Conservation (phyloP, 2,329 filamentous ascomycete species). For the Metarhizium humberi region DNA sequence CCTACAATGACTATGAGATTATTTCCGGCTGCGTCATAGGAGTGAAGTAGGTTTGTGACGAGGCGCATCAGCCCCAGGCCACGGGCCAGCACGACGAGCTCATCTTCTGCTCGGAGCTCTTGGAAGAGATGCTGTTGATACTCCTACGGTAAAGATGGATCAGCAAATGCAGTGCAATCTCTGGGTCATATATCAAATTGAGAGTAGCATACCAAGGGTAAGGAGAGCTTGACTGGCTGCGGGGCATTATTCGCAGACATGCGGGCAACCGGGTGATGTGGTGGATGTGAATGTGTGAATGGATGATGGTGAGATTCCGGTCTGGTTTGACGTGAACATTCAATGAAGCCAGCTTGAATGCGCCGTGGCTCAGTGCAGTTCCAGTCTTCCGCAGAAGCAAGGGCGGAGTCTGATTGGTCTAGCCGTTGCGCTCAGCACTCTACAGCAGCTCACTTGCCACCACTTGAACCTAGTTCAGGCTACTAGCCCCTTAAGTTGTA, state of each 20-base stretch:
- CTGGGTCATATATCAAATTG: not conserved
- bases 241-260: conserved; percentile 46
- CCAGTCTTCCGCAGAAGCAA: not conserved
- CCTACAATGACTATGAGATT: conserved; percentile 85
- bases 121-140: conserved; percentile 96
- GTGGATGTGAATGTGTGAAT: not conserved
- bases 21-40: conserved; percentile 91
- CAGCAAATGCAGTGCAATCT: not conserved
- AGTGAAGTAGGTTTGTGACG: conserved; percentile 91
- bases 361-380: not conserved
- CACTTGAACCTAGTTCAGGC: no score
- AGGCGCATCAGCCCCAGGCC: conserved; percentile 87
- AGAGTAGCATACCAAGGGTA: conserved; percentile 40
- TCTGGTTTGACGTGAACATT: not conserved
- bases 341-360: not conserved
- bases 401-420: not conserved
- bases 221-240: conserved; percentile 70
- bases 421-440: not conserved
- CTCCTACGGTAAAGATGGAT: conserved; percentile 36
- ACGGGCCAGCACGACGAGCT: conserved; percentile 82
- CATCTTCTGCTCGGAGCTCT: conserved; percentile 82
- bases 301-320: not conserved
- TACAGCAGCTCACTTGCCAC: no score
- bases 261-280: conserved; percentile 13
- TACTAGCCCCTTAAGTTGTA: no score